These are phyloP conservation scores for Aspergillus sojae DNA, from an alignment of 2,329 filamentous ascomycete genomes.

Conservation along the genomic window DNA sequence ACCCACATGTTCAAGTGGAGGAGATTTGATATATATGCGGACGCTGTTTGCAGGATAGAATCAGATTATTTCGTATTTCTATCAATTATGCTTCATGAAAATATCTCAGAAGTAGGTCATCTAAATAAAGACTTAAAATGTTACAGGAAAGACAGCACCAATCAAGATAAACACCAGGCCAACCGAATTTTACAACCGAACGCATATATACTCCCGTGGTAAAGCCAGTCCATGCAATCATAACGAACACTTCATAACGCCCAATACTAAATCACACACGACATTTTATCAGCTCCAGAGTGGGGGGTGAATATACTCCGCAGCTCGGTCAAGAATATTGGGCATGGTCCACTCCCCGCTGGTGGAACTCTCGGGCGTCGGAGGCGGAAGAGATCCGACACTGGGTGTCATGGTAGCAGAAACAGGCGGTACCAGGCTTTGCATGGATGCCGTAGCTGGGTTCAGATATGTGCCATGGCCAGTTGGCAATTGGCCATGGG, in stretches of 20 bases:
- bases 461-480: conserved; percentile 20
- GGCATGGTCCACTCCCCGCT: conserved; percentile 51
- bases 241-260: background rate
- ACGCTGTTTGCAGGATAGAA: background rate
- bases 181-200: background rate
- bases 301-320: conserved; percentile 53
- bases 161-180: background rate
- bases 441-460: conserved; percentile 17
- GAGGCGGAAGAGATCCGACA: conserved; percentile 43
- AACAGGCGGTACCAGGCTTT: conserved; percentile 19
- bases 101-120: background rate
- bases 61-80: background rate
- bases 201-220: background rate
- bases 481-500: conserved; percentile 22
- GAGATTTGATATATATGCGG: background rate
- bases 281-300: conserved; percentile 39
- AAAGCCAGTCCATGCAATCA: background rate
- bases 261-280: background rate
- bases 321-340: conserved; percentile 48
- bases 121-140: background rate
- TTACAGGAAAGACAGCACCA: background rate
- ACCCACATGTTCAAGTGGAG: no score
- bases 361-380: conserved; percentile 52
- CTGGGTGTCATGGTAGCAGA: conserved; percentile 36
- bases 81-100: background rate